phyloP scores from a whole-genome alignment of 2,329 filamentous ascomycete species.

The Fusarium humuli region DNA sequence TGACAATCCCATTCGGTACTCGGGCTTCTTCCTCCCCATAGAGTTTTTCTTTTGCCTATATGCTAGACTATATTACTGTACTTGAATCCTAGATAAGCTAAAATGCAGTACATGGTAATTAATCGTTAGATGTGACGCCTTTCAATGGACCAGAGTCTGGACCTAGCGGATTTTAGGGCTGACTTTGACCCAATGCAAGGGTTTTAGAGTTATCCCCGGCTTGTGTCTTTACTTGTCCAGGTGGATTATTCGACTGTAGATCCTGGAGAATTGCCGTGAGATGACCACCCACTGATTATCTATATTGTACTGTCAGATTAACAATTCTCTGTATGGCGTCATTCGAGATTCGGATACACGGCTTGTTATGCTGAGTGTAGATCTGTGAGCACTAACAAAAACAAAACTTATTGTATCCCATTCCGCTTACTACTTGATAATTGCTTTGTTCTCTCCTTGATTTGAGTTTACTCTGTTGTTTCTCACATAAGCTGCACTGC shows the following conservation, averaged over 20 bases:
- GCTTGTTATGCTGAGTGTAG: background rate
- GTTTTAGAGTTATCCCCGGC: slow-evolving; percentile 43
- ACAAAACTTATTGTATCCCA: background rate
- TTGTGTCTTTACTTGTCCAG: background rate
- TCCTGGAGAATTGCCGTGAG: background rate
- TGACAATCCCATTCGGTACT: slow-evolving; percentile 17
- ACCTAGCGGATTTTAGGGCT: slow-evolving; percentile 43
- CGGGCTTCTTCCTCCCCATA: slow-evolving; percentile 11
- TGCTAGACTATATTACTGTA: background rate
- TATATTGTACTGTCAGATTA: background rate
- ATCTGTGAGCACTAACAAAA: slow-evolving; percentile 34
- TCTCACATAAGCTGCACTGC: slow-evolving; percentile 24
- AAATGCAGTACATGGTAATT: background rate
- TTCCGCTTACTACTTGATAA: background rate
- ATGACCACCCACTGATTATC: background rate
- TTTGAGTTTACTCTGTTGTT: background rate
- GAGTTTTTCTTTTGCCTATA: background rate
- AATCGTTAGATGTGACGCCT: background rate
- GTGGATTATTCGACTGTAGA: background rate
- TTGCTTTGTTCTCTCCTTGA: background rate
- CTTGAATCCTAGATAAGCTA: background rate
- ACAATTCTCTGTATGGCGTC: slow-evolving; percentile 7
- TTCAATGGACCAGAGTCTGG: slow-evolving; percentile 22
- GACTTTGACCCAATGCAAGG: slow-evolving; percentile 17
- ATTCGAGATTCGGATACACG: slow-evolving; percentile 17